Percentiles rank a stretch among this genome's conserved stretches.
Evolutionary conservation across 345 rosid species (phyloP).

Genomic region (Syzygium aqueum): DNA sequence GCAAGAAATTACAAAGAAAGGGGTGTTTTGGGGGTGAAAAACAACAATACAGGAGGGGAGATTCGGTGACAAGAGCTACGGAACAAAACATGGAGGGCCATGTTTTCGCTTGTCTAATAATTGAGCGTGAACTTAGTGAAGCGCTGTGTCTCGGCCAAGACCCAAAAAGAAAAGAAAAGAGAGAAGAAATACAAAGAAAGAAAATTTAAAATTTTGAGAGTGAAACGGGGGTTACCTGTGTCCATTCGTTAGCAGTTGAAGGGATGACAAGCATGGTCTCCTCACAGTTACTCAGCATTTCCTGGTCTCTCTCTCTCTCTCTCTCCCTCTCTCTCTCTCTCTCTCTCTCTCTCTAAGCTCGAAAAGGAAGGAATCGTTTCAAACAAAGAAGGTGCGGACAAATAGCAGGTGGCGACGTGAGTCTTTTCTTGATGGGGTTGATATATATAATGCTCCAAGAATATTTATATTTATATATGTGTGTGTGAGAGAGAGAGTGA

Average conservation of each 20-base stretch:
- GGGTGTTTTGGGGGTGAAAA: neutral
- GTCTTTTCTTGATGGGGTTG: conserved; percentile 25
- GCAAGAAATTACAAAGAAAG: neutral
- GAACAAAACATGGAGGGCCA: conserved; percentile 41
- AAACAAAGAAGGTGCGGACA: conserved; percentile 63
- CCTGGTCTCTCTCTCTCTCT: conserved; percentile 3
- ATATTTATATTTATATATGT: neutral
- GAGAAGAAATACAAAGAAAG: neutral
- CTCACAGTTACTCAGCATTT: conserved; percentile 54
- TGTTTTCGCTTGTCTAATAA: conserved; percentile 27
- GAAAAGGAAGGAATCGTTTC: conserved; percentile 32
- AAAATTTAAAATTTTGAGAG: conserved; percentile 1
- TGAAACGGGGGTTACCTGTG: conserved; percentile 34
- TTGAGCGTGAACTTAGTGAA: conserved; percentile 6
- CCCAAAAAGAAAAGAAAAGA: conserved; percentile 5
- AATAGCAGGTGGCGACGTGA: conserved; percentile 56
- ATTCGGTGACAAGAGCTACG: conserved; percentile 57
- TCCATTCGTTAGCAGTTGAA: conserved; percentile 58
- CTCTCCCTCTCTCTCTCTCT: conserved; percentile 1
- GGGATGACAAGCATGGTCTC: conserved; percentile 41
- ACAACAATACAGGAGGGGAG: neutral
- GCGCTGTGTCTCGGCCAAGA: neutral
- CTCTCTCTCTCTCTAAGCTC: neutral
- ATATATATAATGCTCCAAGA: neutral
- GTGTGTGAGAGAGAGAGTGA: neutral